Evolutionary conservation across 2,329 filamentous ascomycete genomes (phyloP).

Genomic region (Aspergillus alliaceus): DNA sequence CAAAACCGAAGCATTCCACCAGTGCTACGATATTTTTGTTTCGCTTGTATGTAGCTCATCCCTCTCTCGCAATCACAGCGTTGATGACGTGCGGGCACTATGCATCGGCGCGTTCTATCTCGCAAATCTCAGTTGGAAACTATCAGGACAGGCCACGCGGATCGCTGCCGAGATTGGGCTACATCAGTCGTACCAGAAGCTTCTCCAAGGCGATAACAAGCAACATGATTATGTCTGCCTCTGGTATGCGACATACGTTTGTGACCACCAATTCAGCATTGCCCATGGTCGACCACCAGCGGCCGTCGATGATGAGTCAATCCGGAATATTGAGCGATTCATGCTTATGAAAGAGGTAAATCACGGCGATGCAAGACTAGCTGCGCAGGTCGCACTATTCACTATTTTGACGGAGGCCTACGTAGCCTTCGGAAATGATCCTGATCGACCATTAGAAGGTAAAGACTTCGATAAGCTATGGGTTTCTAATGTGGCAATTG

Average conservation of each 20-base stretch:
- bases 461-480: slow-evolving; percentile 44
- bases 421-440: slow-evolving; percentile 53
- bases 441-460: slow-evolving; percentile 44
- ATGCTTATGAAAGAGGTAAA: slow-evolving; percentile 42
- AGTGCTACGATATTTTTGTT: slow-evolving; percentile 53
- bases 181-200: slow-evolving; percentile 45
- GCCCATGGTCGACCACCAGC: slow-evolving; percentile 54
- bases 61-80: slow-evolving; percentile 52
- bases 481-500: slow-evolving; percentile 34
- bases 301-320: slow-evolving; percentile 51
- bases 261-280: slow-evolving; percentile 60
- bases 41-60: slow-evolving; percentile 51
- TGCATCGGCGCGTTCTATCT: slow-evolving; percentile 59
- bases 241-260: slow-evolving; percentile 59
- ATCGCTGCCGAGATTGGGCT: slow-evolving; percentile 53
- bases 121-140: slow-evolving; percentile 56
- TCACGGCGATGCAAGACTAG: slow-evolving; percentile 48
- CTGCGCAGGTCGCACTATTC: slow-evolving; percentile 53
- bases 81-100: slow-evolving; percentile 55
- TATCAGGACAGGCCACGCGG: slow-evolving; percentile 52
- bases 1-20: slow-evolving; percentile 46
- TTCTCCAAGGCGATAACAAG: slow-evolving; percentile 34
- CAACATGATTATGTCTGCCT: slow-evolving; percentile 49
- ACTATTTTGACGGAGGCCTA: slow-evolving; percentile 50
- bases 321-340: slow-evolving; percentile 53